Evolutionary conservation across 257 asterid species (phyloP).

Genomic region (Gentiana dahurica): DNA sequence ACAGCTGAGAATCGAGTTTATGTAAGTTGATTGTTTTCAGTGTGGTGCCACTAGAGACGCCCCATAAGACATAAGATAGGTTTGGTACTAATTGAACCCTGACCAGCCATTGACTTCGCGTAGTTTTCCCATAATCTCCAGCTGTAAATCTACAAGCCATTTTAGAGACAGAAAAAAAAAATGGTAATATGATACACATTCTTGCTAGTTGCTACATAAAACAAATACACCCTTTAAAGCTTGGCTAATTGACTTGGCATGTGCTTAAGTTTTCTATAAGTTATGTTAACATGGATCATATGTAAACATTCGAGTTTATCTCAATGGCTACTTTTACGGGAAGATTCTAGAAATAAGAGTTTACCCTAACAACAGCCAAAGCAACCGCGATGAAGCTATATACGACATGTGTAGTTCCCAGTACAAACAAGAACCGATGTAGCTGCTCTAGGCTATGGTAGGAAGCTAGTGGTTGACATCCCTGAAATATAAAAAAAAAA

Average conservation of each 20-base stretch:
- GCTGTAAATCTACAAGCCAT: constrained; percentile 54
- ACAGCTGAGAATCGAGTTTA: no score
- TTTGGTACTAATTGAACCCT: constrained; percentile 36
- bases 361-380: constrained; percentile 82
- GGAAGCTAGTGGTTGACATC: constrained; percentile 76
- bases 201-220: no score
- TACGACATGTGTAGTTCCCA: constrained; percentile 68
- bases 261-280: no score
- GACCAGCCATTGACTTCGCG: constrained; percentile 75
- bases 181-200: neutral
- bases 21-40: no score
- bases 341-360: constrained; percentile 10
- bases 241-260: no score
- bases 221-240: no score
- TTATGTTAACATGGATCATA: no score
- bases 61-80: constrained; percentile 1
- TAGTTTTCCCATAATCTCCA: constrained; percentile 89
- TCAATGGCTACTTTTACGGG: neutral
- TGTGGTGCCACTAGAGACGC: no score
- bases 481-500: constrained; percentile 28
- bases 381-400: constrained; percentile 77
- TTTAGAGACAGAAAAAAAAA: neutral
- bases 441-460: constrained; percentile 93
- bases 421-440: constrained; percentile 78
- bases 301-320: no score